Evolutionary conservation across 306 rosid species (phyloP), one percentile per base, ranked within the genome.

Genomic region (Vigna hirtella): DNA sequence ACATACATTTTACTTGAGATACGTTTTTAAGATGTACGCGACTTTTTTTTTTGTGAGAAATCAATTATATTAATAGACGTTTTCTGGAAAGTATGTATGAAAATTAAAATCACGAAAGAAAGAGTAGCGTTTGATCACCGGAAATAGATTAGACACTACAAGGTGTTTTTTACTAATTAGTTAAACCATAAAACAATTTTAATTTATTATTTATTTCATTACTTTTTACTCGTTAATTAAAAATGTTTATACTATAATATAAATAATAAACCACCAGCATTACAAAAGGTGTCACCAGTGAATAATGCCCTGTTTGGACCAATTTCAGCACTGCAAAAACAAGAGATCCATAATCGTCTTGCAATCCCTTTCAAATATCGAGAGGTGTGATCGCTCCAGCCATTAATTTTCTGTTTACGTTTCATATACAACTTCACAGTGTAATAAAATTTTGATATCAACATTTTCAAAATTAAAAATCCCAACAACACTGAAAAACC

Each of bases 291-390:
- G 38, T 26, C 17, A 26, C 10, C 17, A 28, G 6, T 28, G 32
- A 28, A 28, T 28, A 28, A 28, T 28, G 8, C 42, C 42, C 43
- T 38, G 9, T 38, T 38, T 6, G 13, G 2, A 42, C 3, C 8
- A 42, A 42, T 9, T 34, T 34, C 38, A 34, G 3, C 2, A 38
- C 3, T 43, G 13, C 14, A 2, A 3, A 43, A 62, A 62, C 66
- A 56, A 79, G 83, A 48, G 80, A 57, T 22, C 80, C 77, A 67
- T 38, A 40, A 48, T 81, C 42, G 9, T 42, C 66, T 58, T 59
- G 49, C 77, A 68, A 81, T 75, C 81, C 65, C 72, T 68, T 74
- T 81, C 80, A 67, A 56, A 70, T 47, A 48, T 48, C 34, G n/a
- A 42, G 43, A 36, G 24, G 65, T 12, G 24, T 72, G 66, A 34